Base-by-base conservation (phyloP, 2,329 filamentous ascomycete species). In the Ascosphaera apis region DNA sequence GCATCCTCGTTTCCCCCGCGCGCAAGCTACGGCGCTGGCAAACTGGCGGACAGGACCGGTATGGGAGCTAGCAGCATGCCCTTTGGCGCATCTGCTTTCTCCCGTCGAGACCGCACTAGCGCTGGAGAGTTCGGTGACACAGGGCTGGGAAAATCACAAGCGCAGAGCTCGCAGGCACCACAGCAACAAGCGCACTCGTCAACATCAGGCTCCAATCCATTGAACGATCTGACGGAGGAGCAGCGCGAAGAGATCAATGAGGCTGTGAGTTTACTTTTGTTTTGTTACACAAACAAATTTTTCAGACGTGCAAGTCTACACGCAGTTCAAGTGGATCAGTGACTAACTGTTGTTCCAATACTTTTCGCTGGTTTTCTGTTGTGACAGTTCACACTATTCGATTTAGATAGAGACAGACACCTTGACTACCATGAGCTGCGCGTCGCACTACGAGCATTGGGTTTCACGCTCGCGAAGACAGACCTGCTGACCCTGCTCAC, bases 401-500 rank as follows among this genome's bases (percentile, higher is more conserved):
- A 95, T 55, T 77, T 92, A 50, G 86, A 95, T 65, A 86, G 91
- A 54, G 84, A 95, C 60, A 70, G 75, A 33, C 74, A 79, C 56
- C 81, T 98, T 51, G 86, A 95, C 62, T 95, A 92, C 63, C 88
- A 95, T 61, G 88, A 98, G 60, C 80, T 95, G 53, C 86, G 88
- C 57, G 88, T 95, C 59, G 83, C 86, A 41, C 75, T 95, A 48
- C 88, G 91, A 53, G 88, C 88, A 3, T 72, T 98, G 1, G 88
- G 88, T 43, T 95, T 95, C 61, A 82, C 91, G 48, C 65, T 92
- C 35, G 69, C 81, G 40, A 92, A 92, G 55, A 64, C 72, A 42
- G 82, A 91, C 47, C 82, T 92, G 41, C 75, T 86, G 48, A 62
- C 67, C 33, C 71, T 91, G 42, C 68, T 98, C 41, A 77, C 81